Base-by-base conservation (phyloP, 139 green algal genomes). In the Micractinium conductrix region DNA sequence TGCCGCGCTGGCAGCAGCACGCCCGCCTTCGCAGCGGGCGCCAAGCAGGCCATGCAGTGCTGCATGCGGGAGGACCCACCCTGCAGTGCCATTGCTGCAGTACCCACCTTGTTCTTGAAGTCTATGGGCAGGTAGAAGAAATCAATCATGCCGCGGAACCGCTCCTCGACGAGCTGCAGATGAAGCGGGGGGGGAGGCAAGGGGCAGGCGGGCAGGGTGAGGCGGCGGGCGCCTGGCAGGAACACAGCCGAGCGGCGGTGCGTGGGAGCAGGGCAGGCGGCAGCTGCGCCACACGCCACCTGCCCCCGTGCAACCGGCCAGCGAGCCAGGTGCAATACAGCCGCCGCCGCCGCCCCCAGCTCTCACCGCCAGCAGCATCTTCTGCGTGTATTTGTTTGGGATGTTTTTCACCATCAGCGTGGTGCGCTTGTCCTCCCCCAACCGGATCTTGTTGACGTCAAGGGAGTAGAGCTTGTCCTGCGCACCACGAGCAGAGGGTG, bases 91-190 rank as follows among this genome's bases (percentile, higher is more conserved):
- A n/a, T n/a, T n/a, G n/a, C n/a, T n/a, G n/a, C n/a, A n/a, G n/a
- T n/a, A n/a, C n/a, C n/a, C n/a, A n/a, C n/a, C n/a, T 98, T 97
- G 90, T 99, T 99, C 92, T 99, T 99, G 95, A 99, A 99, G 86
- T 97, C 94, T 74, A 97, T 97, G 63, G 94, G 94, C 44, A 97
- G 81, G 87, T 97, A 97, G 86, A 94, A 95, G 87, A 95, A 96
- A 88, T 96, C 93, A 80, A 95, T 96, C 75, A 75, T 80, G 72
- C 97, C 97, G 26, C 90, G 86, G 91, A 99, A 96, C 28, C 91
- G 81, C 85, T 98, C 97, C 82, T 90, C 87, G 9, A 87, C 92
- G 86, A 90, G 76, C 65, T 87, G 83, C 62, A 48, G 28, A 58
- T 40, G 17, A 69, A 38, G 37, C 35, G 62, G 53, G 5, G 26